phyloP scores from a whole-genome alignment of 495 filamentous ascomycete genomes.

The Lichenothelia convexa region DNA sequence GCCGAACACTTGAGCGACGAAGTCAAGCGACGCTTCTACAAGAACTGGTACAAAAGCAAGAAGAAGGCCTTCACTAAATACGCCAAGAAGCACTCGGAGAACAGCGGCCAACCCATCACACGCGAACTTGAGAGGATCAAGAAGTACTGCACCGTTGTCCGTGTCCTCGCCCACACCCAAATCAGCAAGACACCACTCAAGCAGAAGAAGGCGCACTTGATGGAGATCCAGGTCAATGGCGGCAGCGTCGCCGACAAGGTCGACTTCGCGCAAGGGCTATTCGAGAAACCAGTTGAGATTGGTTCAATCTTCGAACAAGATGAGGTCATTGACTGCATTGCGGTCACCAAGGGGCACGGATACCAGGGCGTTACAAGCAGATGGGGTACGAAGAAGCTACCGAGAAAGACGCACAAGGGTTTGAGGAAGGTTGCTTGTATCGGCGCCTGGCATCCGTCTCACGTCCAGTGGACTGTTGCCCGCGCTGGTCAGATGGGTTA shows the following conservation, averaged over 20 bases:
- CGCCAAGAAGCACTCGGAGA: constrained; percentile 98
- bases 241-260: constrained; percentile 91
- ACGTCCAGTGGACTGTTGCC: constrained; percentile 99
- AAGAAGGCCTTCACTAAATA: constrained; percentile 99
- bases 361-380: constrained; percentile 91
- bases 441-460: constrained; percentile 99
- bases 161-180: constrained; percentile 97
- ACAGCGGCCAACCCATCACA: constrained; percentile 69
- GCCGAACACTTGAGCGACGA: constrained; percentile 97
- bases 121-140: constrained; percentile 98
- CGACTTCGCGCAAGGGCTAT: constrained; percentile 77
- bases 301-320: constrained; percentile 95
- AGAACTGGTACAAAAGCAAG: constrained; percentile 99
- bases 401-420: constrained; percentile 99
- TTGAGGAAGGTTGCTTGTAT: constrained; percentile 99
- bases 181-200: constrained; percentile 98
- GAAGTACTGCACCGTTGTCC: constrained; percentile 99
- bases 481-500: constrained; percentile 99
- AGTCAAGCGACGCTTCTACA: constrained; percentile 99
- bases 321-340: constrained; percentile 99
- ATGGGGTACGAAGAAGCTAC: constrained; percentile 99
- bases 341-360: constrained; percentile 98
- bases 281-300: constrained; percentile 96
- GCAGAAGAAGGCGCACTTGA: constrained; percentile 99
- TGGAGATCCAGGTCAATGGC: constrained; percentile 99